Percentiles rank a stretch among this genome's conserved stretches.
phyloP scores from a whole-genome alignment of 768 basidiomycete genomes.

The Postia placenta region DNA sequence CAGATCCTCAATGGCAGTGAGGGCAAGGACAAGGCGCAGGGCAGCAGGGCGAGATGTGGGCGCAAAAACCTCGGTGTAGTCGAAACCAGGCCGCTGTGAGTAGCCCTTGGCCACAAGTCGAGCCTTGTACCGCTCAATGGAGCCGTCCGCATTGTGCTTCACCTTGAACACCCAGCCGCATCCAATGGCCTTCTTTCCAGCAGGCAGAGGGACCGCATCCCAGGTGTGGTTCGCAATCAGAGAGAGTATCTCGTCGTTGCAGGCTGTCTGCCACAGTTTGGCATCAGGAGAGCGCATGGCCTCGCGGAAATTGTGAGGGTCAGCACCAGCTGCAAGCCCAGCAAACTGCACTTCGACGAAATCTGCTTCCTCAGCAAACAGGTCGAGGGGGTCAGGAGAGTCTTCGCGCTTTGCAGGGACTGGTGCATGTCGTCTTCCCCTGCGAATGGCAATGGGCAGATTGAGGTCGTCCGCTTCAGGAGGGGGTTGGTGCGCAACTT shows the following conservation, averaged over 20 bases:
- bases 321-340: background rate
- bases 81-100: slow-evolving; percentile 23
- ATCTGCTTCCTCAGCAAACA: background rate
- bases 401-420: background rate
- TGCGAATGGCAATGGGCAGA: background rate
- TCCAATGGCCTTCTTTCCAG: slow-evolving; percentile 12
- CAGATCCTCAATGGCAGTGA: slow-evolving; percentile 1
- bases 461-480: background rate
- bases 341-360: background rate
- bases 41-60: background rate
- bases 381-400: background rate
- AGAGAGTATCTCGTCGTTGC: background rate
- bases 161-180: slow-evolving; percentile 23
- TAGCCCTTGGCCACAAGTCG: slow-evolving; percentile 37
- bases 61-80: slow-evolving; percentile 19
- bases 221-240: background rate
- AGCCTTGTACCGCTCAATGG: slow-evolving; percentile 24
- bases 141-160: slow-evolving; percentile 18
- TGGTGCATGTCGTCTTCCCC: no score
- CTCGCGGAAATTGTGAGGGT: background rate
- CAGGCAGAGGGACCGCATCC: background rate
- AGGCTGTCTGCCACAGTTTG: background rate
- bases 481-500: background rate
- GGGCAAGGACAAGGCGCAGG: background rate
- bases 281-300: background rate